Percentiles rank a stretch among this genome's conserved stretches.
Evolutionary conservation across 345 rosid genomes (phyloP).

Genomic region (Murraya koenigii): DNA sequence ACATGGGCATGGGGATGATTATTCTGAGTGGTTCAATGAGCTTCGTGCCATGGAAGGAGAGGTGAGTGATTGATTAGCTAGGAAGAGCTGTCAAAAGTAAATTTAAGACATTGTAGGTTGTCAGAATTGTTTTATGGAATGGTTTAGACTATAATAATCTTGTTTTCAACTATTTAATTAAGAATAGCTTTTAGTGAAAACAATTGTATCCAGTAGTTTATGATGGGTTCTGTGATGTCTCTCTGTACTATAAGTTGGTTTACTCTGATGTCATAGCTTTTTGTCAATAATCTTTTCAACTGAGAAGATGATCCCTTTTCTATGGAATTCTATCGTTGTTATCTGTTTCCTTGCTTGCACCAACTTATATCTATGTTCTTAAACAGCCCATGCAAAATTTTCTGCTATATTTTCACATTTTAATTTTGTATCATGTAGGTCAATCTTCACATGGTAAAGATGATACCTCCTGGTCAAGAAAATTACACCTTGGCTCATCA

Average conservation of each 20-base stretch:
- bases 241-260: not conserved
- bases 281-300: not conserved
- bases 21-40: constrained; percentile 60
- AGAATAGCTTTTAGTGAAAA: not conserved
- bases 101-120: not conserved
- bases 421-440: constrained; percentile 43
- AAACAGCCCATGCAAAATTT: not conserved
- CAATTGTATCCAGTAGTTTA: not conserved
- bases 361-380: not conserved
- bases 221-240: not conserved
- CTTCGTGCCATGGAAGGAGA: constrained; percentile 90
- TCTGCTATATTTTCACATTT: constrained; percentile 1
- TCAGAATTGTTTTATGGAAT: constrained; percentile 1
- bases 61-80: constrained; percentile 40
- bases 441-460: constrained; percentile 72
- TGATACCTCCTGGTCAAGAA: constrained; percentile 59
- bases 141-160: not conserved
- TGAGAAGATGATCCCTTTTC: not conserved
- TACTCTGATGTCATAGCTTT: not conserved
- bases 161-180: not conserved
- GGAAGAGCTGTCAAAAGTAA: not conserved
- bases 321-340: not conserved
- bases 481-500: constrained; percentile 68
- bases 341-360: not conserved
- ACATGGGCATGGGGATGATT: constrained; percentile 24